A percentile compares a stretch with the other conserved stretches of the same genome.
Conservation (phyloP, 306 rosid species). For the Leucaena leucocephala region DNA sequence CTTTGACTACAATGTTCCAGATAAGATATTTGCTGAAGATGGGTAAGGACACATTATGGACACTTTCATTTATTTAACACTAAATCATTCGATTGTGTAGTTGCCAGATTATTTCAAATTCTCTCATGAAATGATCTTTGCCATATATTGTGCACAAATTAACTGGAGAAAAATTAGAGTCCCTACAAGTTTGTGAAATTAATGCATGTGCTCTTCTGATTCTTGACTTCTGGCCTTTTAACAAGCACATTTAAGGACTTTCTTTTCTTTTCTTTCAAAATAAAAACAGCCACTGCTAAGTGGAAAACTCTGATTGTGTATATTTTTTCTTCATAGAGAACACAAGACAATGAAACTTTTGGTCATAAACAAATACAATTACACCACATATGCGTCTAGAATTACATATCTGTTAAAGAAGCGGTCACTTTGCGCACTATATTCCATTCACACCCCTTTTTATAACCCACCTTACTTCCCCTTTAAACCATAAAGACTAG, state of each 20-base stretch:
- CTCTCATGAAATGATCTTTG: neutral
- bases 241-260: neutral
- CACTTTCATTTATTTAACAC: neutral
- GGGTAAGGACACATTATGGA: constrained; percentile 57
- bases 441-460: too few species aligned
- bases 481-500: too few species aligned
- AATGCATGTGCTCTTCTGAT: neutral
- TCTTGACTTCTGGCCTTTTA: neutral
- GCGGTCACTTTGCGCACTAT: too few species aligned
- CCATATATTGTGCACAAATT: constrained; percentile 7
- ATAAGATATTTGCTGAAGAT: constrained; percentile 69
- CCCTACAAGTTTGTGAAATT: neutral
- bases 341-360: too few species aligned
- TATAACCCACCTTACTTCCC: too few species aligned
- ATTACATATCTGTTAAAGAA: too few species aligned
- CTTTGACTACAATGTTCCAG: constrained; percentile 48
- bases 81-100: constrained; percentile 15
- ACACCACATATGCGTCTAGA: too few species aligned
- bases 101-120: constrained; percentile 2
- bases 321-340: too few species aligned
- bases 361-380: too few species aligned
- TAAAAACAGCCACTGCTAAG: neutral
- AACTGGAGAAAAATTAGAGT: neutral
- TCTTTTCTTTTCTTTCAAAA: neutral
- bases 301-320: neutral